These are phyloP conservation scores for Saccharomyces kudriavzevii DNA, from an alignment of 805 yeast genomes.

Conservation along the genomic window DNA sequence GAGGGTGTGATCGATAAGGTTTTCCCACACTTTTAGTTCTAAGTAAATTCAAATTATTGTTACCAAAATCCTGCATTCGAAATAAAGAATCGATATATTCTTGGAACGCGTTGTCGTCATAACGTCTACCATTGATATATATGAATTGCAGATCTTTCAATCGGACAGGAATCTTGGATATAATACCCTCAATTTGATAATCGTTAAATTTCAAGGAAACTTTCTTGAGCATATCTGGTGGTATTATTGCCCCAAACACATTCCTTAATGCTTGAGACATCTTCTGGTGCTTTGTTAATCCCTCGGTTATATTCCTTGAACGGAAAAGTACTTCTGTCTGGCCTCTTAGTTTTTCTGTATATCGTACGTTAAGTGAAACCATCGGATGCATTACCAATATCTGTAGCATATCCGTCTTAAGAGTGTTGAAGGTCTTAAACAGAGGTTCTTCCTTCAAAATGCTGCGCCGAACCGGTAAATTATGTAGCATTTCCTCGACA, in stretches of 20 bases:
- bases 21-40: slow-evolving; percentile 24
- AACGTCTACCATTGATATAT: slow-evolving; percentile 36
- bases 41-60: background rate
- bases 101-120: slow-evolving; percentile 15
- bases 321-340: slow-evolving; percentile 2
- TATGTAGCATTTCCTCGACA: slow-evolving; percentile 17
- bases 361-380: slow-evolving; percentile 6
- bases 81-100: slow-evolving; percentile 18
- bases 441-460: slow-evolving; percentile 9
- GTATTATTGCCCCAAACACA: slow-evolving; percentile 14
- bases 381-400: slow-evolving; percentile 14
- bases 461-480: slow-evolving; percentile 23
- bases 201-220: slow-evolving; percentile 16
- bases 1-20: slow-evolving; percentile 33
- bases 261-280: slow-evolving; percentile 2
- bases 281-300: background rate
- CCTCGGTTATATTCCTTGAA: slow-evolving; percentile 1
- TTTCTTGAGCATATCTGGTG: slow-evolving; percentile 13
- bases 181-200: slow-evolving; percentile 31
- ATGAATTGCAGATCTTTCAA: slow-evolving; percentile 38
- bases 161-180: slow-evolving; percentile 33
- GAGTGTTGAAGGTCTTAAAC: slow-evolving; percentile 4
- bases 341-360: slow-evolving; percentile 2
- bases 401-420: slow-evolving; percentile 18
- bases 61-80: slow-evolving; percentile 12